Conservation (phyloP, 2,329 filamentous ascomycete species). For the Plectosphaerella cucumerina region DNA sequence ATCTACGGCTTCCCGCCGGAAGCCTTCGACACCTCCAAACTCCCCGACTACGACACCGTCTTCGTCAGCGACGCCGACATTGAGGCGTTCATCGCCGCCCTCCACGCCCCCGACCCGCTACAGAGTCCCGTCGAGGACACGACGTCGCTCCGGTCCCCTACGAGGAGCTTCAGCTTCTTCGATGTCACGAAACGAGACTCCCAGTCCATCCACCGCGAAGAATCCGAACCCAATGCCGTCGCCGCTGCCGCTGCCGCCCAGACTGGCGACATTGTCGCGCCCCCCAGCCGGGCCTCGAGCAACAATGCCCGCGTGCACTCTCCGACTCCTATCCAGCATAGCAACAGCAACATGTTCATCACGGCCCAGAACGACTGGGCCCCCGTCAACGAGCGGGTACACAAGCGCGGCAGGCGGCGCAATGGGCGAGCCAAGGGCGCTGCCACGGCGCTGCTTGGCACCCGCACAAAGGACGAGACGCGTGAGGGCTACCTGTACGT, state of each 20-base stretch:
- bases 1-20: constrained; percentile 56
- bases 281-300: constrained; percentile 10
- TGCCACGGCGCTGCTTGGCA: constrained; percentile 39
- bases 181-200: constrained; percentile 38
- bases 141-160: constrained; percentile 35
- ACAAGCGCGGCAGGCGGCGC: constrained; percentile 28
- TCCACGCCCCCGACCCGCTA: constrained; percentile 74
- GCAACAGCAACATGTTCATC: constrained; percentile 57
- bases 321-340: constrained; percentile 17
- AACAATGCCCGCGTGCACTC: neutral
- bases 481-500: constrained; percentile 89
- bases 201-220: constrained; percentile 20
- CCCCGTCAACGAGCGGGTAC: constrained; percentile 71
- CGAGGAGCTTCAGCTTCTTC: constrained; percentile 32
- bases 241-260: constrained; percentile 30
- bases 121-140: constrained; percentile 56
- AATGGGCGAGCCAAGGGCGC: constrained; percentile 29
- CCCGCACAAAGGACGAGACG: constrained; percentile 80
- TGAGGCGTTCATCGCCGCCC: constrained; percentile 72
- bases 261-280: constrained; percentile 26
- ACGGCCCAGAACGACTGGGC: constrained; percentile 95
- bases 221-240: constrained; percentile 29
- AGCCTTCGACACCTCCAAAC: constrained; percentile 61
- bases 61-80: constrained; percentile 73
- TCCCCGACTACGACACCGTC: constrained; percentile 77